Evolutionary conservation across 306 rosid species (phyloP).

Genomic region (Castanea crenata): DNA sequence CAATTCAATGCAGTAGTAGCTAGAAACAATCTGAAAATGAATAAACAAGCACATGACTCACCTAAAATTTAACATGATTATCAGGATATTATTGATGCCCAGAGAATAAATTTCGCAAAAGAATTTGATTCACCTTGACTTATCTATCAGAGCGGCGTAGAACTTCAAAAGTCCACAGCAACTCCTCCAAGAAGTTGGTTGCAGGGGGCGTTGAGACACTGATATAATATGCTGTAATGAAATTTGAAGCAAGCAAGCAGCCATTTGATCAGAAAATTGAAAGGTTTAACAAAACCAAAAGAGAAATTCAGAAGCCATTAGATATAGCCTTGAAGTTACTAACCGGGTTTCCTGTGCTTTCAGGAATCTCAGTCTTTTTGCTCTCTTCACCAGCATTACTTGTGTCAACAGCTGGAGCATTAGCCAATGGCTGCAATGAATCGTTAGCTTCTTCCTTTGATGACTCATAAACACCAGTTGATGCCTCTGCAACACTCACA

Average conservation of each 20-base stretch:
- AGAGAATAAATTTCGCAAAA: neutral
- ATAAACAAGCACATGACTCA: neutral
- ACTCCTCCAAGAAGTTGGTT: constrained; percentile 55
- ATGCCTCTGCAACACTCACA: constrained; percentile 38
- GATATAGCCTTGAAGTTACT: neutral
- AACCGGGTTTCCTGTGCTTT: constrained; percentile 42
- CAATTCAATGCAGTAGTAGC: neutral
- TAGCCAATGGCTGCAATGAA: constrained; percentile 26
- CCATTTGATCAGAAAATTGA: neutral
- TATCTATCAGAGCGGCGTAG: constrained; percentile 45
- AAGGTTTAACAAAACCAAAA: neutral
- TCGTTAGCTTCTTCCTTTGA: constrained; percentile 27
- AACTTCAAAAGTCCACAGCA: constrained; percentile 72
- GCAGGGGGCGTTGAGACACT: constrained; percentile 25
- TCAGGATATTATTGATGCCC: neutral
- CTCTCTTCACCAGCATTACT: constrained; percentile 18
- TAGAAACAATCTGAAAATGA: neutral
- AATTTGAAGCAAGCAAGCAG: constrained; percentile 4
- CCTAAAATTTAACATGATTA: neutral
- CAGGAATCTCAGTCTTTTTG: constrained; percentile 25
- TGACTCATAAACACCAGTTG: constrained; percentile 25
- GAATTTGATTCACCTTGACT: constrained; percentile 43
- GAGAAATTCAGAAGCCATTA: neutral
- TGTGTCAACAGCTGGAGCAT: constrained; percentile 29
- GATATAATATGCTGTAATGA: constrained; percentile 29